Evolutionary conservation across 2,329 filamentous ascomycete species (phyloP).

Genomic region (Sclerotinia borealis): DNA sequence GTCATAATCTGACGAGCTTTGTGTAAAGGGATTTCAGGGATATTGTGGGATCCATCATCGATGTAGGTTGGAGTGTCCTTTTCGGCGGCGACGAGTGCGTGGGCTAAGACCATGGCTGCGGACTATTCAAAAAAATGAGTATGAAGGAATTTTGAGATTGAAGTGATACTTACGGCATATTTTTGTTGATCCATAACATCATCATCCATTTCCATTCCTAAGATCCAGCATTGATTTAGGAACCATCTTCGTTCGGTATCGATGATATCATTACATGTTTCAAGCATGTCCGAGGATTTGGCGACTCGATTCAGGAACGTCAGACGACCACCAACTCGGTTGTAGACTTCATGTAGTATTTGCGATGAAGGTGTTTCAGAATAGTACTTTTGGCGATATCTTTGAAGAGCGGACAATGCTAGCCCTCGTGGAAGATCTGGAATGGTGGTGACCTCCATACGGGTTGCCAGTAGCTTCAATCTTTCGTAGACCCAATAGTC

Average conservation of each 20-base stretch:
- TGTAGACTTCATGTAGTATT: slow-evolving; percentile 71
- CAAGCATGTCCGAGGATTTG: slow-evolving; percentile 75
- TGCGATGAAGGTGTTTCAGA: slow-evolving; percentile 49
- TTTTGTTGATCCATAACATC: slow-evolving; percentile 99
- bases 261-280: slow-evolving; percentile 68
- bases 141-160: neutral
- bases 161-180: slow-evolving; percentile 64
- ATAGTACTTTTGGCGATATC: slow-evolving; percentile 77
- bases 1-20: slow-evolving; percentile 91
- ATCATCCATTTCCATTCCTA: slow-evolving; percentile 78
- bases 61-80: slow-evolving; percentile 30
- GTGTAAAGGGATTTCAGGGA: slow-evolving; percentile 77
- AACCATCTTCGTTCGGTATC: slow-evolving; percentile 72
- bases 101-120: slow-evolving; percentile 88
- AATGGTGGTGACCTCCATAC: slow-evolving; percentile 90
- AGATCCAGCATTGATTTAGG: slow-evolving; percentile 71
- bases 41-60: slow-evolving; percentile 27
- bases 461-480: slow-evolving; percentile 82
- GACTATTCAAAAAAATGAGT: slow-evolving; percentile 44
- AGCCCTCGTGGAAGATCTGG: slow-evolving; percentile 73
- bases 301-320: slow-evolving; percentile 87
- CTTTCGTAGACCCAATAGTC: slow-evolving; percentile 99
- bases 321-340: slow-evolving; percentile 78
- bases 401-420: slow-evolving; percentile 69
- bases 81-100: slow-evolving; percentile 81